A percentile compares a stretch with the other conserved stretches of the same genome.
Evolutionary conservation across 169 alveolate genomes (phyloP).

Genomic region (Eimeria zaria): DNA sequence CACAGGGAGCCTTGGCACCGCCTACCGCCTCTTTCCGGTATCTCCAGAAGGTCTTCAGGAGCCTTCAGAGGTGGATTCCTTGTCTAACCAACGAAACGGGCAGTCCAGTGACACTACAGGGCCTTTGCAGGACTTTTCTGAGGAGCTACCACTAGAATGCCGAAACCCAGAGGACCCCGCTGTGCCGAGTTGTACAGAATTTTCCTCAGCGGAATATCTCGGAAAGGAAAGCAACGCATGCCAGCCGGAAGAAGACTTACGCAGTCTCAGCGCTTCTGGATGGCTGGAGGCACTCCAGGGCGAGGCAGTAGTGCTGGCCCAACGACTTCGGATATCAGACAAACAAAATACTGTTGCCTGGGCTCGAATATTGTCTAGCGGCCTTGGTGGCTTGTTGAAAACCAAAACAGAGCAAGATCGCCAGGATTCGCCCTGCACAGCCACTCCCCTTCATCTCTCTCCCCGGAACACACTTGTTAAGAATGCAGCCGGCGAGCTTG

Average conservation of each 20-base stretch:
- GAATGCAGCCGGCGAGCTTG: constrained; percentile 75
- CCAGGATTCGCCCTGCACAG: not conserved
- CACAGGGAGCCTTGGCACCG: constrained; percentile 58
- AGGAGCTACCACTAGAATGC: not conserved
- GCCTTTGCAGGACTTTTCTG: not conserved
- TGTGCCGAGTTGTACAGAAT: not conserved
- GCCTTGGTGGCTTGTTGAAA: not conserved
- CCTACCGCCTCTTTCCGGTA: constrained; percentile 58
- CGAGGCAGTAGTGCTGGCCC: constrained; percentile 61
- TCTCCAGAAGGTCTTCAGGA: constrained; percentile 13
- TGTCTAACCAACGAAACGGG: not conserved
- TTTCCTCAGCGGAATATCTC: not conserved
- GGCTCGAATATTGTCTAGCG: constrained; percentile 16
- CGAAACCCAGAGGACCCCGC: not conserved
- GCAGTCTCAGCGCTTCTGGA: constrained; percentile 10
- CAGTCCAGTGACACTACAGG: not conserved
- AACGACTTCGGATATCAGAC: constrained; percentile 66
- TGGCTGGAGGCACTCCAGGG: constrained; percentile 76
- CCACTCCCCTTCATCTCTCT: not conserved
- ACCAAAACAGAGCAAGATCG: not conserved
- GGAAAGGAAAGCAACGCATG: not conserved
- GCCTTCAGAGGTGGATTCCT: not conserved
- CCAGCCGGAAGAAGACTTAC: constrained; percentile 36
- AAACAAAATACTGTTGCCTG: constrained; percentile 50
- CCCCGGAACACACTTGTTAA: constrained; percentile 51